Percentiles rank a stretch among this genome's conserved stretches.
Evolutionary conservation across 805 yeast genomes (phyloP).

Genomic region (Scheffersomyces stipitis): DNA sequence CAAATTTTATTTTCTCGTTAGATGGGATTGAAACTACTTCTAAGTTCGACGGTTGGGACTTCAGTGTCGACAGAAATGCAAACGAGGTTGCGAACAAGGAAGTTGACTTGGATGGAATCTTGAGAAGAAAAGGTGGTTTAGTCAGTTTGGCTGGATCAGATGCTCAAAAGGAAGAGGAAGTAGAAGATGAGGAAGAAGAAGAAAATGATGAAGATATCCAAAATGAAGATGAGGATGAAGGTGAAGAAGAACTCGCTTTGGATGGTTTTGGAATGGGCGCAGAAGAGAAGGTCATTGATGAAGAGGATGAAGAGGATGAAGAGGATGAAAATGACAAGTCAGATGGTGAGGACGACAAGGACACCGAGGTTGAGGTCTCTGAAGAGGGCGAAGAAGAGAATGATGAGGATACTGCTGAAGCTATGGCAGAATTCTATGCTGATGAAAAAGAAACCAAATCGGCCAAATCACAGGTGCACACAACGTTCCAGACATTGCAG

Average conservation of each 20-base stretch:
- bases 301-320: conserved; percentile 24
- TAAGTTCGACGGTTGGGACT: conserved; percentile 81
- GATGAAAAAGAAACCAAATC: conserved; percentile 47
- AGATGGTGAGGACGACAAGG: conserved; percentile 26
- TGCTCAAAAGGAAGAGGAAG: conserved; percentile 10
- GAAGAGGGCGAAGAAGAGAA: conserved; percentile 31
- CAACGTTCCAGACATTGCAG: conserved; percentile 71
- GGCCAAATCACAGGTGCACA: conserved; percentile 52
- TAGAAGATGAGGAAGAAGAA: conserved; percentile 12
- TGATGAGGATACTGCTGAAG: conserved; percentile 72
- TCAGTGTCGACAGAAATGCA: conserved; percentile 48
- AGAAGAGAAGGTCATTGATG: conserved; percentile 36
- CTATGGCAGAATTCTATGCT: conserved; percentile 77
- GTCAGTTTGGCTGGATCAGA: conserved; percentile 51
- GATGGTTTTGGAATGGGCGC: conserved; percentile 50
- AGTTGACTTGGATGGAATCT: conserved; percentile 85
- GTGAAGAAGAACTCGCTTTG: conserved; percentile 37
- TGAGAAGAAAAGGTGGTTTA: conserved; percentile 80
- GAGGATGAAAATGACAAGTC: conserved; percentile 28
- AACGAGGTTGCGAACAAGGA: conserved; percentile 39
- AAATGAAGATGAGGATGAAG: conserved; percentile 24
- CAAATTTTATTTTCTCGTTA: conserved; percentile 68
- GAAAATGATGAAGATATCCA: conserved; percentile 22
- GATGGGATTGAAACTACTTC: conserved; percentile 54
- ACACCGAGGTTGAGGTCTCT: conserved; percentile 19